A percentile compares a stretch with the other conserved stretches of the same genome.
Evolutionary conservation across 495 filamentous ascomycete genomes (phyloP).

Genomic region (Penicillium waksmanii): DNA sequence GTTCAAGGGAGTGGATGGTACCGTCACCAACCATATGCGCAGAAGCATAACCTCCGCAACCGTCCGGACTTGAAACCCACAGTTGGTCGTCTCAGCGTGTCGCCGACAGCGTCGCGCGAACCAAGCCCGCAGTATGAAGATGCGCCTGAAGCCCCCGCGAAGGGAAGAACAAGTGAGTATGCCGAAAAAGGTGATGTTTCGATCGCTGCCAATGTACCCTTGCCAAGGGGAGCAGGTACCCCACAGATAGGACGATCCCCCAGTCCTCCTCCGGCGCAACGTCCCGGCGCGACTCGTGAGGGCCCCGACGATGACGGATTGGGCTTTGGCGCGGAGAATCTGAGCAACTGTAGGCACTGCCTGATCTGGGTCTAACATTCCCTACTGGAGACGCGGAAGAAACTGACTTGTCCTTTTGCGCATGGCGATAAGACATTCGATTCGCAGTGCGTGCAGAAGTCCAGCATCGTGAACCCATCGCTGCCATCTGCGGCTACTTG

Average conservation of each 20-base stretch:
- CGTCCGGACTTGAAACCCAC: constrained; percentile 47
- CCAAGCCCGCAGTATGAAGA: constrained; percentile 61
- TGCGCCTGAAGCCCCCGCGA: constrained; percentile 45
- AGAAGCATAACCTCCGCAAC: constrained; percentile 35
- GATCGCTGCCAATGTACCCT: constrained; percentile 60
- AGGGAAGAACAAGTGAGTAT: constrained; percentile 28
- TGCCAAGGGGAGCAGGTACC: constrained; percentile 54
- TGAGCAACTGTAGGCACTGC: constrained; percentile 59
- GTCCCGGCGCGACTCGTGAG: constrained; percentile 23
- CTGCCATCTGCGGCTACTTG: constrained; percentile 68
- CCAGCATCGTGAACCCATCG: constrained; percentile 83
- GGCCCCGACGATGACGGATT: constrained; percentile 36
- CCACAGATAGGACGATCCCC: constrained; percentile 57
- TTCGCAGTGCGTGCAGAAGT: constrained; percentile 86
- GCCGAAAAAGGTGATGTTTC: constrained; percentile 53
- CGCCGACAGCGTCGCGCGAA: constrained; percentile 54
- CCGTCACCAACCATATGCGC: constrained; percentile 54
- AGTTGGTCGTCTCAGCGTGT: constrained; percentile 38
- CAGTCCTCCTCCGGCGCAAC: constrained; percentile 46
- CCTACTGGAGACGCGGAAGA: constrained; percentile 26
- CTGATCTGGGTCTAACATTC: constrained; percentile 14
- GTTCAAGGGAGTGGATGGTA: constrained; percentile 63
- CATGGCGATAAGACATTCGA: constrained; percentile 69
- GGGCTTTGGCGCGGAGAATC: constrained; percentile 44
- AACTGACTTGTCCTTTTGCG: constrained; percentile 37